Evolutionary conservation across 345 rosid species (phyloP).

Genomic region (Limnanthes douglasii): DNA sequence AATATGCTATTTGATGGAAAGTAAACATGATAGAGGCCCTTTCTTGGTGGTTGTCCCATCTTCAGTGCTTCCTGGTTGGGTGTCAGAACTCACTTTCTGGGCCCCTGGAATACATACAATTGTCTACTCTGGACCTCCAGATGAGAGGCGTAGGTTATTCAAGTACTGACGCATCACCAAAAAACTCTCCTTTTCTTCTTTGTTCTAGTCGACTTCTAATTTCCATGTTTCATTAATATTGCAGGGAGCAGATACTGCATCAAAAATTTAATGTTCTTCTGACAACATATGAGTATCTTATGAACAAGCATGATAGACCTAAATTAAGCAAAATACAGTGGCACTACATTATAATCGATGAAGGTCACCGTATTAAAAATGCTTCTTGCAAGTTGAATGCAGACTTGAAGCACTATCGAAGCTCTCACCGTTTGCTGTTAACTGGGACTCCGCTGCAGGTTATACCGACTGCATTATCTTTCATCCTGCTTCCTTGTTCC

Average conservation of each 20-base stretch:
- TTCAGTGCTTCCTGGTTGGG: conserved; percentile 89
- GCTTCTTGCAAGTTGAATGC: conserved; percentile 97
- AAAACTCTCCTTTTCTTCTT: conserved; percentile 3
- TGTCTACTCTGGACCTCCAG: conserved; percentile 81
- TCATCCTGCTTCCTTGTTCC: not conserved
- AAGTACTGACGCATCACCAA: conserved; percentile 28
- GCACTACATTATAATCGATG: conserved; percentile 91
- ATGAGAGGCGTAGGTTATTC: conserved; percentile 78
- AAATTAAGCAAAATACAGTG: conserved; percentile 77
- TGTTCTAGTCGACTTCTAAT: conserved; percentile 7
- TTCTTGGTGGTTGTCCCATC: conserved; percentile 91
- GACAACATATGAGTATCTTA: conserved; percentile 88
- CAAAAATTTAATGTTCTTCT: conserved; percentile 80
- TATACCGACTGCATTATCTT: too few relatives aligned
- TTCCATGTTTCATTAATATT: conserved; percentile 11
- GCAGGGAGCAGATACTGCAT: conserved; percentile 80
- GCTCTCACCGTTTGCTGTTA: conserved; percentile 70
- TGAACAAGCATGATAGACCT: conserved; percentile 96
- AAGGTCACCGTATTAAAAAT: conserved; percentile 94
- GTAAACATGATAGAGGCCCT: conserved; percentile 84
- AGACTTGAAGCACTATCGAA: conserved; percentile 76
- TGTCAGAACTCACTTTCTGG: conserved; percentile 72
- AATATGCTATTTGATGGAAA: conserved; percentile 85
- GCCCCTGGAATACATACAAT: conserved; percentile 62
- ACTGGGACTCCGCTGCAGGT: conserved; percentile 96